Base-by-base conservation (phyloP, 441 rosid species). In the Eruca vesicaria region DNA sequence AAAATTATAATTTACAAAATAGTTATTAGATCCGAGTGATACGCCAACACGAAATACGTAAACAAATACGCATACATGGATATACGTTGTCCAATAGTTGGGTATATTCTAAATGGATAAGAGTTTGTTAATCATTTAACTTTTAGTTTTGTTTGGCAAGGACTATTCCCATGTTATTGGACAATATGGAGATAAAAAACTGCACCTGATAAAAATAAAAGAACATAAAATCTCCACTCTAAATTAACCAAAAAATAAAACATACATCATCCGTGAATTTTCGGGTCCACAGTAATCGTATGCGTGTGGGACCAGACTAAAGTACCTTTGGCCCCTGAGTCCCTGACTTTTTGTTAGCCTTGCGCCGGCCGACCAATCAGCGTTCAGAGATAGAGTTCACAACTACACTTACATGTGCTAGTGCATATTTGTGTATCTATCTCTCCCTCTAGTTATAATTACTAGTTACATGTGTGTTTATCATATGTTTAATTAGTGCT, bases 351-450 rank as follows among this genome's bases (percentile, higher is more conserved):
- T 77, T 77, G 72, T 77, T 65, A 77, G 76, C 57, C 55, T 65
- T 33, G 76, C 80, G 76, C 80, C 80, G 80, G 71, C 80, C 76
- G 66, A 43, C 80, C 80, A 77, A 77, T 77, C 72, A 71, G 63
- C 72, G 29, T 65, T 71, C 68, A 59, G 68, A 11, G 14, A 41
- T 12, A 43, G 67, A 68, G 52, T 53, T 10, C 29, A 57, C 74
- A 21, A n/a, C n/a, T 23, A 43, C 75, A 70, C 70, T 23, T 76
- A 66, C 29, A n/a, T 28, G 18, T 68, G 74, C 35, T 23, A 41
- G 19, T 69, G 41, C 57, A 14, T 52, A 3, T 20, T 20, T 53
- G 58, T 64, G 57, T 64, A 23, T 50, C 8, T 55, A 6, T 55
- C 59, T 48, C 55, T 55, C 58, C 29, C 29, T 16, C 16, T 41